These are phyloP conservation scores for Coniochaeta sp. DNA, from an alignment of 2,329 filamentous ascomycete species.

Conservation along the genomic window DNA sequence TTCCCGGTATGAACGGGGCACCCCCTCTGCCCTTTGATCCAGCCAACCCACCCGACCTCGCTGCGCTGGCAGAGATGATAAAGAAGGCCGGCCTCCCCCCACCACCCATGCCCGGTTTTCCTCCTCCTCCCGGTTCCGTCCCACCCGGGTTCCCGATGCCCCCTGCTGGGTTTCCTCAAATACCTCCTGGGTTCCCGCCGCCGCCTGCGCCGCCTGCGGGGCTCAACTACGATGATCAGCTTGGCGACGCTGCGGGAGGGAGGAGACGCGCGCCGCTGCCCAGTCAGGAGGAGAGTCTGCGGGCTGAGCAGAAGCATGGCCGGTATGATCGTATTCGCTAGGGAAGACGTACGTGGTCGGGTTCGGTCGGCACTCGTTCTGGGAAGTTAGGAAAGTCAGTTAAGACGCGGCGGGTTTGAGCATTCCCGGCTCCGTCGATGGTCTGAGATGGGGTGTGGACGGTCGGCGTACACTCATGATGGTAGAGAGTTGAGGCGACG, in stretches of 20 bases:
- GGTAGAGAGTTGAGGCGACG: no score
- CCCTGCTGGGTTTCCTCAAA: constrained; percentile 21
- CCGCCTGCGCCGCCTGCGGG: constrained; percentile 26
- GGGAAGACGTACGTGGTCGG: not conserved
- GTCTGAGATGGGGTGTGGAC: no score
- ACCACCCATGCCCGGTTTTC: constrained; percentile 43
- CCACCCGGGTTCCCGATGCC: constrained; percentile 19
- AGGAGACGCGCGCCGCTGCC: constrained; percentile 65
- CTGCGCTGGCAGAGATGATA: constrained; percentile 57
- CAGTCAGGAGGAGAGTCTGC: constrained; percentile 75
- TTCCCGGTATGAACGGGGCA: constrained; percentile 40
- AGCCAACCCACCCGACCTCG: constrained; percentile 53
- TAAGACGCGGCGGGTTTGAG: no score
- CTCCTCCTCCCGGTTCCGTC: constrained; percentile 24
- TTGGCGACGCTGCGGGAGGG: constrained; percentile 24
- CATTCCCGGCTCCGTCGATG: no score
- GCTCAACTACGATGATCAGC: constrained; percentile 22
- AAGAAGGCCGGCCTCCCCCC: constrained; percentile 57
- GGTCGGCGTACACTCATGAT: no score
- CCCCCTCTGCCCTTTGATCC: constrained; percentile 45
- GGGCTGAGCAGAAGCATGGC: constrained; percentile 64
- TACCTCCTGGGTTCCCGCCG: constrained; percentile 26
- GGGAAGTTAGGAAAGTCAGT: no score
- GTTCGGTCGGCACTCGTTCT: not conserved
- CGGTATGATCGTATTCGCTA: constrained; percentile 51